Evolutionary conservation across 441 rosid genomes (phyloP).

Genomic region (Oxalis stricta): DNA sequence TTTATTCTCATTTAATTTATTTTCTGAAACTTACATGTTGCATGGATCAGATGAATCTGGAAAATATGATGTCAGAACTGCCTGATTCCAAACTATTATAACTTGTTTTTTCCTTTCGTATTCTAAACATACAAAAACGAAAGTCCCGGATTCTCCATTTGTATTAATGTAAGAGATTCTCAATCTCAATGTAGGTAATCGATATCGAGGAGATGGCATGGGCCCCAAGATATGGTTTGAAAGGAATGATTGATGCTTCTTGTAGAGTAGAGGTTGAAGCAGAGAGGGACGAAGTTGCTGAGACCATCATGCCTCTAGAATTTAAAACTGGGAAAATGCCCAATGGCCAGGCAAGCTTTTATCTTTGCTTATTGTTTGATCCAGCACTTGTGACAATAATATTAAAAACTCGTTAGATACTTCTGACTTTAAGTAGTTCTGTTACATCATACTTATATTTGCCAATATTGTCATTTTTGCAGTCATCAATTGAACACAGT

Average conservation of each 20-base stretch:
- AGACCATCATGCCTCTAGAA: conserved; percentile 77
- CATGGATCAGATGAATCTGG: background rate
- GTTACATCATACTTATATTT: conserved; percentile 4
- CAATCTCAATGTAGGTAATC: conserved; percentile 46
- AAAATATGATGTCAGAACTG: background rate
- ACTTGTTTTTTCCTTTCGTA: background rate
- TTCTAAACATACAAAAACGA: background rate
- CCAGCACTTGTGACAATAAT: too few relatives aligned
- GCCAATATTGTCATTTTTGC: conserved; percentile 24
- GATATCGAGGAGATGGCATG: conserved; percentile 98
- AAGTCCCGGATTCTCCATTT: too few relatives aligned
- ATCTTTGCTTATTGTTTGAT: conserved; percentile 5
- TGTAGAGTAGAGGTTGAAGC: conserved; percentile 54
- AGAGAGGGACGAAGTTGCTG: conserved; percentile 26
- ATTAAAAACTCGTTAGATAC: too few relatives aligned
- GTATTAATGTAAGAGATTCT: background rate
- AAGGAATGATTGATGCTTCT: conserved; percentile 97
- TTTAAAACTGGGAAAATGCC: conserved; percentile 88
- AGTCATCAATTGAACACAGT: conserved; percentile 83
- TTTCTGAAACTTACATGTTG: conserved; percentile 5
- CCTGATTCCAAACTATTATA: background rate
- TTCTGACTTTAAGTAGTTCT: too few relatives aligned
- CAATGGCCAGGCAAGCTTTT: conserved; percentile 58
- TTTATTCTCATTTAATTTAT: conserved; percentile 4
- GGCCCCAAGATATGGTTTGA: conserved; percentile 96